Evolutionary conservation across 2,329 filamentous ascomycete species (phyloP).

Genomic region (Curvularia eragrostidis): DNA sequence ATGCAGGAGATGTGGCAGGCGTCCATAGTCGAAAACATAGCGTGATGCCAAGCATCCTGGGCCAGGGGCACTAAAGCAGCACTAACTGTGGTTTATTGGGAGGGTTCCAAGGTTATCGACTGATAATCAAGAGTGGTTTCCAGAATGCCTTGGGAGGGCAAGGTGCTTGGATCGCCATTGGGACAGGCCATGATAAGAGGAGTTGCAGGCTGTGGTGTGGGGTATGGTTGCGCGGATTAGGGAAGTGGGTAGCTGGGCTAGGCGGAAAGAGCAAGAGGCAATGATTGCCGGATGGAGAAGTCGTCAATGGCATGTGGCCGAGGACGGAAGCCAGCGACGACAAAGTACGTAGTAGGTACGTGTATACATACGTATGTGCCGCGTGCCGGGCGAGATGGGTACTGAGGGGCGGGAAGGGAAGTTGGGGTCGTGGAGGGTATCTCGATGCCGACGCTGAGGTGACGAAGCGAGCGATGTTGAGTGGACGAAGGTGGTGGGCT

Average conservation of each 20-base stretch:
- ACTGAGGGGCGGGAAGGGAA: not conserved
- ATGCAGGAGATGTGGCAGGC: not conserved
- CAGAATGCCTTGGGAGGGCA: not conserved
- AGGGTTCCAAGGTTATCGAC: not conserved
- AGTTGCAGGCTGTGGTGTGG: conserved; percentile 1
- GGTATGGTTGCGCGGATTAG: not conserved
- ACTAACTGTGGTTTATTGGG: not conserved
- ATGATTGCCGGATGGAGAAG: not conserved
- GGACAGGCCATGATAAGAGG: not conserved
- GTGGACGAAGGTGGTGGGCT: not conserved
- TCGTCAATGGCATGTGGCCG: not conserved
- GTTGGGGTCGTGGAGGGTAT: not conserved
- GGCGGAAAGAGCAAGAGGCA: not conserved
- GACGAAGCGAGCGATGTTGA: not conserved
- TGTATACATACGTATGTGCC: not conserved
- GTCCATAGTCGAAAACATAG: not conserved
- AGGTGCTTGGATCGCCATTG: conserved; percentile 4
- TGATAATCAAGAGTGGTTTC: not conserved
- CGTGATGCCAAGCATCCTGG: not conserved
- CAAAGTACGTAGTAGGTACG: not conserved
- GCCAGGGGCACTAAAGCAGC: not conserved
- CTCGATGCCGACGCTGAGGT: not conserved
- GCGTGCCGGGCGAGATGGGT: not conserved
- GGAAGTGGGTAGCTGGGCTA: not conserved
- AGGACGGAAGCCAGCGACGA: not conserved